These are phyloP conservation scores for Penicillium canariense DNA, from an alignment of 495 filamentous ascomycete species.

Conservation along the genomic window DNA sequence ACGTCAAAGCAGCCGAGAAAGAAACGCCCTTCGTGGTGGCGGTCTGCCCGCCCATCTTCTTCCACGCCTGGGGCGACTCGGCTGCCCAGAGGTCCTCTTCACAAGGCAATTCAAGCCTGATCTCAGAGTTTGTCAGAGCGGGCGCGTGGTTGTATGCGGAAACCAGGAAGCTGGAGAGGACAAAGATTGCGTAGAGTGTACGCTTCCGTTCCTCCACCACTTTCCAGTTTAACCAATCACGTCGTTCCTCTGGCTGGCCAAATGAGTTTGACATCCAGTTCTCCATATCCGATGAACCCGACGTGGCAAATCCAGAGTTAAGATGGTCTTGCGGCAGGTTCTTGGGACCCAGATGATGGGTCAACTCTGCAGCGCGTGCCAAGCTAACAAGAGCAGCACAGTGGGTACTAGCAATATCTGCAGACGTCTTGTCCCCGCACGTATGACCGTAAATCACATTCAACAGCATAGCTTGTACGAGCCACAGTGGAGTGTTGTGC, in stretches of 20 bases:
- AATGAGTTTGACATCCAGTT: conserved; percentile 32
- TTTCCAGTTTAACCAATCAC: conserved; percentile 89
- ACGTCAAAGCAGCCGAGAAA: conserved; percentile 76
- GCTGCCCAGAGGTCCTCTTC: conserved; percentile 91
- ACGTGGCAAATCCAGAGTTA: conserved; percentile 14
- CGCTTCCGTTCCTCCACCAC: conserved; percentile 87
- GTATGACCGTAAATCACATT: conserved; percentile 97
- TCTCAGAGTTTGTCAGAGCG: conserved; percentile 90
- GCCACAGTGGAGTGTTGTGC: conserved; percentile 86
- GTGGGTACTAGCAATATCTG: conserved; percentile 88
- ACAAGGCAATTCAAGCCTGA: conserved; percentile 85
- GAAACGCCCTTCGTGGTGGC: conserved; percentile 61
- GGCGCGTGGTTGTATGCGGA: conserved; percentile 91
- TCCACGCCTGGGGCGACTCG: conserved; percentile 75
- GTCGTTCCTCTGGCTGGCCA: conserved; percentile 63
- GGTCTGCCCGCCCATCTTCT: conserved; percentile 66
- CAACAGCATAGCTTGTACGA: conserved; percentile 97
- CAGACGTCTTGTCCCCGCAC: conserved; percentile 85
- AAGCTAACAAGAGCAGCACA: conserved; percentile 88
- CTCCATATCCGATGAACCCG: conserved; percentile 19
- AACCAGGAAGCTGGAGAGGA: conserved; percentile 84
- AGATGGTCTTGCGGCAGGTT: conserved; percentile 42
- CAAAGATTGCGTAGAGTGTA: conserved; percentile 89
- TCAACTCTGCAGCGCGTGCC: conserved; percentile 79
- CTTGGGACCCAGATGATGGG: conserved; percentile 44